Evolutionary conservation across 2,329 filamentous ascomycete species (phyloP), one percentile per base, ranked within the genome.

Genomic region (Diaporthe velutina): DNA sequence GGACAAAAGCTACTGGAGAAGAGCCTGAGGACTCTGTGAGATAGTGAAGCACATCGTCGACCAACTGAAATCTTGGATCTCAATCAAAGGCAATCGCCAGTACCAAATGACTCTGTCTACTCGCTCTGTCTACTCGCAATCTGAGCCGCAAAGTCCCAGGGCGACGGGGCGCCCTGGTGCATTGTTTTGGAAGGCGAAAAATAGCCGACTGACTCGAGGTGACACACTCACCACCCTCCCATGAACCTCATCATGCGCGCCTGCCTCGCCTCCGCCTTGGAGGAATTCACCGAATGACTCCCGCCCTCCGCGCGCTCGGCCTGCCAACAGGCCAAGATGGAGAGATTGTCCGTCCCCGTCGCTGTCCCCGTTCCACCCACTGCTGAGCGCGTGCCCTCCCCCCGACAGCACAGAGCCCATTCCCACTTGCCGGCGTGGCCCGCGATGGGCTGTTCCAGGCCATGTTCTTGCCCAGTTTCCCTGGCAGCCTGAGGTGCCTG

Each of bases 1-100:
- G 93, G 93, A 1, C 86, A 94, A 6, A 89, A 90, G 82, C 83
- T 89, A 58, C 85, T 96, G 81, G 93, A 95, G 82, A 95, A 94
- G 87, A 88, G 87, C 60, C 84, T 94, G 79, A 70, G 74, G 54
- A 70, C 74, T 33, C 40, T 76, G 25, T 74, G 67, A 74, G 73
- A 70, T 60, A 77, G 80, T 48, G 74, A 71, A 25, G 54, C 17
- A 33, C 58, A 38, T 45, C 71, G 66, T 38, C 30, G 57, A 55
- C 3, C 28, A n/a, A 50, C 60, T 73, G 42, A 19, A 57, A 28
- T 42, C 25, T 19, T 35, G 25, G 30, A 25, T 28, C 5, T 22
- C 33, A 54, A 38, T 22, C 33, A 54, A 38, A 57, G 52, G 8
- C 9, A 72, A 71, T 28, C 15, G 10, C 19, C n/a, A 45, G 30